Percentiles rank a stretch among this genome's conserved stretches.
Evolutionary conservation across 106 monocot species (phyloP).

Genomic region (Dendrobium catenatum): DNA sequence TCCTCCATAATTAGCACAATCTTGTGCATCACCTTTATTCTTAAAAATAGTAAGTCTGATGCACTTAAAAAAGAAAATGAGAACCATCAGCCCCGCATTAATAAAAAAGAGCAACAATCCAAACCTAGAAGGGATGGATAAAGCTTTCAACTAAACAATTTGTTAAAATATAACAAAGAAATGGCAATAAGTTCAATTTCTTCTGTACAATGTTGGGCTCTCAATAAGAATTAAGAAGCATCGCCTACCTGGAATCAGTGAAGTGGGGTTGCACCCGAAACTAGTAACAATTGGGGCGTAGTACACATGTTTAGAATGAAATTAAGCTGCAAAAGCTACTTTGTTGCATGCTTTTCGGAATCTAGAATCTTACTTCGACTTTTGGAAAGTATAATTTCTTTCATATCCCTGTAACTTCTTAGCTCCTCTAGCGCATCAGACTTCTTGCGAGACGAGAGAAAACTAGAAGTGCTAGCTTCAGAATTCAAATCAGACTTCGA

Average conservation of each 20-base stretch:
- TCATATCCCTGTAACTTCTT: slow-evolving; percentile 60
- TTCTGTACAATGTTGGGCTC: background rate
- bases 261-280: background rate
- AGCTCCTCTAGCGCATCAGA: slow-evolving; percentile 85
- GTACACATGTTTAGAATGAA: slow-evolving; percentile 13
- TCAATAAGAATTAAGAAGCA: background rate
- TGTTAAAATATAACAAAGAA: background rate
- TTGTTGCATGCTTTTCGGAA: background rate
- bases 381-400: slow-evolving; percentile 58
- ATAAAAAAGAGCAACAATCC: no score
- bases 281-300: background rate
- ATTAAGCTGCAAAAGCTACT: background rate
- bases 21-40: no score
- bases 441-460: slow-evolving; percentile 45
- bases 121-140: no score
- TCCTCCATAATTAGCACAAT: no score
- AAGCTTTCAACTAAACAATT: no score
- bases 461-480: slow-evolving; percentile 43
- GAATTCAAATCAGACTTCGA: slow-evolving; percentile 34
- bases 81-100: no score
- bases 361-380: slow-evolving; percentile 16
- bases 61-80: no score
- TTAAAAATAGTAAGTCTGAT: no score
- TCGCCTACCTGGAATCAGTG: background rate
- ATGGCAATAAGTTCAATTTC: background rate